phyloP scores from a whole-genome alignment of 1,139 yeast species.

The Yamadazyma sp. region DNA sequence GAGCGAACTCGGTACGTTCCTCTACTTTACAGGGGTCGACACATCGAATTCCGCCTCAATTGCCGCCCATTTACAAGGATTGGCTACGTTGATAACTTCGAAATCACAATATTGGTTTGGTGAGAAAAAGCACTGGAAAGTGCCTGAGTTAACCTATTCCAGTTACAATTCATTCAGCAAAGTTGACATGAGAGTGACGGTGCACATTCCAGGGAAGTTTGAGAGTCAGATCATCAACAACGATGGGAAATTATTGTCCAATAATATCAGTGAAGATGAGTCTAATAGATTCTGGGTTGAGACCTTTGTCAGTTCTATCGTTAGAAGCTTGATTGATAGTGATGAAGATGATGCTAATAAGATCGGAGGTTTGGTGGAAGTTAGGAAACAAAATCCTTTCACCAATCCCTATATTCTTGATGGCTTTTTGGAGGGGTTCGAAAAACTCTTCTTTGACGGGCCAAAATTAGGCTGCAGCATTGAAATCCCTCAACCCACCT shows the following conservation, averaged over 20 bases:
- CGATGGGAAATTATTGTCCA: slow-evolving; percentile 46
- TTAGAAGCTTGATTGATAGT: slow-evolving; percentile 68
- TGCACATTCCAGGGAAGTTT: slow-evolving; percentile 63
- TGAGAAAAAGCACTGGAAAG: slow-evolving; percentile 72
- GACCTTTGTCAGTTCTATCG: slow-evolving; percentile 63
- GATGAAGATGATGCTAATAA: slow-evolving; percentile 62
- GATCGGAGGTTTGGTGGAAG: slow-evolving; percentile 53
- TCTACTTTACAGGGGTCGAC: slow-evolving; percentile 59
- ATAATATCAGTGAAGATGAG: slow-evolving; percentile 35
- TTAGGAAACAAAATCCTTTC: slow-evolving; percentile 58
- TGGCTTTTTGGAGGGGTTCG: slow-evolving; percentile 59
- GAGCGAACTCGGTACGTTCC: slow-evolving; percentile 51
- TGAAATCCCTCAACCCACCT: slow-evolving; percentile 70
- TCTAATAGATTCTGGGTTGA: slow-evolving; percentile 57
- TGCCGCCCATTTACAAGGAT: slow-evolving; percentile 72
- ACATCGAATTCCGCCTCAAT: slow-evolving; percentile 58
- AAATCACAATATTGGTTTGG: slow-evolving; percentile 60
- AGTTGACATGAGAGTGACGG: slow-evolving; percentile 70
- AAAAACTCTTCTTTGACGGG: slow-evolving; percentile 66
- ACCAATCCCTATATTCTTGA: slow-evolving; percentile 43
- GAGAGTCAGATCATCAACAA: slow-evolving; percentile 46
- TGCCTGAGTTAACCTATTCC: slow-evolving; percentile 61
- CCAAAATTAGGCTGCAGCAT: slow-evolving; percentile 62
- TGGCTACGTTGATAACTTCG: slow-evolving; percentile 68
- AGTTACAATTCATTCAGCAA: slow-evolving; percentile 57